Evolutionary conservation across 2,329 filamentous ascomycete genomes (phyloP), one percentile per base, ranked within the genome.

Genomic region (Hymenoscyphus fraxineus): DNA sequence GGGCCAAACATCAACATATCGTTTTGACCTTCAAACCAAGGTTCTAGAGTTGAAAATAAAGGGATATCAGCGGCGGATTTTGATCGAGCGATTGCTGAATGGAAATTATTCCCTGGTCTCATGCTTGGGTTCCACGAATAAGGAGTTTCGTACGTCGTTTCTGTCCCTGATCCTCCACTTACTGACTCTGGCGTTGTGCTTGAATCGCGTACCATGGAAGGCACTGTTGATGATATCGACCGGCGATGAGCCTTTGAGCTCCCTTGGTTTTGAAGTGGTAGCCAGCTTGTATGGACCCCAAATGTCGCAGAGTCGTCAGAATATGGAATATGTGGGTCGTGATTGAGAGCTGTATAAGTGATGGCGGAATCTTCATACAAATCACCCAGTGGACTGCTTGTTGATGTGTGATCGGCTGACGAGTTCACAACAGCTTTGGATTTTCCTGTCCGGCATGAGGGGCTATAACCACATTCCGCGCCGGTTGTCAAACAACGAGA

Each of bases 381-480:
- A 27, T 63, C 39, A n/a, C 35, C 40, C 13, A 63, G 22, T 16
- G 57, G 12, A 19, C 31, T 35, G 41, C 57, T 59, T 15, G 57
- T 22, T 16, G 61, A 55, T 19, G 15, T 63, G 16, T 54, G 41
- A 40, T 59, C 62, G 44, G 32, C 35, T 54, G 41, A 19, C 19
- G 58, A 57, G 16, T 63, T 70, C 19, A 76, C 75, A 63, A 68
- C 63, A 79, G 74, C 67, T 81, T 83, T 41, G 15, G 80, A 78
- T 69, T 82, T 83, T 40, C 82, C 82, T 1, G 80, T 77, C 60
- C 82, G 76, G 67, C 79, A 82, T 0, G 82, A 84, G 1, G 82
- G 82, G 16, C 81, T 83, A 68, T 84, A 85, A 9, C 77, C 78
- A 68, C 82, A 85, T 58, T 81, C 76, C 51, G 79, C 78, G 7